Evolutionary conservation across 129 eudicot species (phyloP).

Genomic region (Lactuca saligna): DNA sequence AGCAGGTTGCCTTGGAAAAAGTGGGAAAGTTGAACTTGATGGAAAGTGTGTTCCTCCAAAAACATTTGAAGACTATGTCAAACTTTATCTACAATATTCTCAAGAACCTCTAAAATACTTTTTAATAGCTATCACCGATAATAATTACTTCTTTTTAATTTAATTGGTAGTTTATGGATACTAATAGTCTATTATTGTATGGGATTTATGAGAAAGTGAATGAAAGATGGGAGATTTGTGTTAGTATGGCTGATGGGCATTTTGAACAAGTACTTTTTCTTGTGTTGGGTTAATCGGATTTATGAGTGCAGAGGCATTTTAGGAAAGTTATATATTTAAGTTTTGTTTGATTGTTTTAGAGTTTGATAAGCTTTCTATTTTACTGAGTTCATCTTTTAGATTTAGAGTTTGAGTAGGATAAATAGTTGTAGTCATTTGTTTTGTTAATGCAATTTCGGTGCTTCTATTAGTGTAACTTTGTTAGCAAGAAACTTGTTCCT

Average conservation of each 20-base stretch:
- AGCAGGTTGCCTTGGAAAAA: conserved; percentile 87
- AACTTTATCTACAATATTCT: conserved; percentile 56
- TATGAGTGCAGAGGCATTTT: too few species aligned
- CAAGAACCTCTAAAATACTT: conserved; percentile 39
- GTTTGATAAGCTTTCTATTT: too few species aligned
- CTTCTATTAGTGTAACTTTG: too few species aligned
- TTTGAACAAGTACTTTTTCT: conserved; percentile 68
- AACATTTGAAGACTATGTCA: conserved; percentile 65
- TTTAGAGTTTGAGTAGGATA: too few species aligned
- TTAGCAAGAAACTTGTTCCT: too few species aligned
- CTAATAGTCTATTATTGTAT: conserved; percentile 12
- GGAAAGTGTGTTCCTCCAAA: conserved; percentile 68
- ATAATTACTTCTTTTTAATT: neutral
- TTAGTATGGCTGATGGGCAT: conserved; percentile 82
- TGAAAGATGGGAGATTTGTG: conserved; percentile 79
- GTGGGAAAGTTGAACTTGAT: conserved; percentile 73
- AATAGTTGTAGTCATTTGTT: too few species aligned
- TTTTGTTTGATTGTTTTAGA: too few species aligned
- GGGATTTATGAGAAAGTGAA: conserved; percentile 62
- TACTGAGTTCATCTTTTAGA: too few species aligned
- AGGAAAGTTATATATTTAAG: too few species aligned
- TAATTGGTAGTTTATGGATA: neutral
- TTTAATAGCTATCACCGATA: neutral
- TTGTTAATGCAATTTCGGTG: too few species aligned
- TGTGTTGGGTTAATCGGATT: neutral